Conservation (phyloP, 1,284 basidiomycete species). For the Irpex sp. region DNA sequence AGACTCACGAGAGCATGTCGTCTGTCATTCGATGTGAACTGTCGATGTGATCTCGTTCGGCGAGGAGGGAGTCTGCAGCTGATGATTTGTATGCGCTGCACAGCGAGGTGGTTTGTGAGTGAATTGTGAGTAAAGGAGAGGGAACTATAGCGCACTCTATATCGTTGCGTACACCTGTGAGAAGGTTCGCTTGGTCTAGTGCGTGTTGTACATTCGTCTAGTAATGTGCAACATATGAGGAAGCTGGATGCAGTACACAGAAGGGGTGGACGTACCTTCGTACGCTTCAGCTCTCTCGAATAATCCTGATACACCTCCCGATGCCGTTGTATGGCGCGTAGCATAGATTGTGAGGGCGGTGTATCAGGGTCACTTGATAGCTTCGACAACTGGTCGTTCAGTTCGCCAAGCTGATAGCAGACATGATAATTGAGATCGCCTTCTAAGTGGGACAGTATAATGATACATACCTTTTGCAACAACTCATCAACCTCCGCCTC, state of each 20-base stretch:
- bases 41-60: slow-evolving; percentile 87
- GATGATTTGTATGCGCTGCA: slow-evolving; percentile 82
- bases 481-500: slow-evolving; percentile 86
- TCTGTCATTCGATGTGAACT: slow-evolving; percentile 94
- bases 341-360: slow-evolving; percentile 78
- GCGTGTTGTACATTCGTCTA: slow-evolving; percentile 81
- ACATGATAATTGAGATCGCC: background rate
- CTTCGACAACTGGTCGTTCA: slow-evolving; percentile 67
- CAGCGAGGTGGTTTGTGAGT: background rate
- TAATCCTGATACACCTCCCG: slow-evolving; percentile 88
- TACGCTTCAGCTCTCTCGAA: slow-evolving; percentile 74
- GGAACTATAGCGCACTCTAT: slow-evolving; percentile 65
- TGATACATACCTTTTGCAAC: slow-evolving; percentile 66
- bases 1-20: slow-evolving; percentile 76
- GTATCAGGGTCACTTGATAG: slow-evolving; percentile 69
- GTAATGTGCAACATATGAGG: background rate
- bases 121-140: background rate
- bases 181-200: slow-evolving; percentile 79
- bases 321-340: slow-evolving; percentile 87
- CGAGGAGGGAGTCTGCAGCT: slow-evolving; percentile 81
- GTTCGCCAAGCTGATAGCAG: slow-evolving; percentile 67
- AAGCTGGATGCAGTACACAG: too few species aligned
- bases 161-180: slow-evolving; percentile 91
- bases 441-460: background rate
- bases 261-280: too few species aligned